Evolutionary conservation across 1,139 yeast genomes (phyloP).

Genomic region (Blastobotrys proliferans): DNA sequence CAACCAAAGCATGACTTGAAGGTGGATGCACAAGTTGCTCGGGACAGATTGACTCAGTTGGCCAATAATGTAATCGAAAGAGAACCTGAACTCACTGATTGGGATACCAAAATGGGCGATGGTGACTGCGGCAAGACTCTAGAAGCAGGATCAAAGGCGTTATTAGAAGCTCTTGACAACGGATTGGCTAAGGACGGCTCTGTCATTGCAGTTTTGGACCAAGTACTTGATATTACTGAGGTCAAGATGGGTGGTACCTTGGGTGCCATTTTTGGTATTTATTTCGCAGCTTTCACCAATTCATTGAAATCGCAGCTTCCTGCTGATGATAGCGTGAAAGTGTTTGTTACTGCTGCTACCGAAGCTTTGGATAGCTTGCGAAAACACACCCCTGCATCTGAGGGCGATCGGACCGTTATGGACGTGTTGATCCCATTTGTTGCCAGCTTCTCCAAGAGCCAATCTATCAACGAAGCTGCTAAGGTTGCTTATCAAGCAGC

Average conservation of each 20-base stretch:
- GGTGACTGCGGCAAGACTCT: conserved; percentile 52
- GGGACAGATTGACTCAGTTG: conserved; percentile 36
- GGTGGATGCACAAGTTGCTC: conserved; percentile 36
- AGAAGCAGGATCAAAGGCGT: conserved; percentile 42
- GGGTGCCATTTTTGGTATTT: conserved; percentile 48
- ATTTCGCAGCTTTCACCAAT: conserved; percentile 42
- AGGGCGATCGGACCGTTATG: conserved; percentile 52
- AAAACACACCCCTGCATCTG: conserved; percentile 46
- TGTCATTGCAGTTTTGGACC: conserved; percentile 27
- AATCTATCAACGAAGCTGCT: conserved; percentile 34
- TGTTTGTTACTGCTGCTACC: conserved; percentile 23
- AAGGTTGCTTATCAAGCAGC: conserved; percentile 40
- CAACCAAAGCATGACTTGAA: conserved; percentile 26
- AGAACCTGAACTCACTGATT: conserved; percentile 47
- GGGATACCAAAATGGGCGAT: conserved; percentile 51
- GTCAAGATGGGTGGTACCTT: conserved; percentile 55
- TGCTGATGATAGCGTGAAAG: conserved; percentile 23
- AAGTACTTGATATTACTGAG: conserved; percentile 37
- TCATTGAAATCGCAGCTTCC: conserved; percentile 27
- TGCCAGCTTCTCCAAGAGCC: conserved; percentile 30
- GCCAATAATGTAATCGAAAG: conserved; percentile 39
- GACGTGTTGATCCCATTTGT: conserved; percentile 51
- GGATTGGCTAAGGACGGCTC: conserved; percentile 30
- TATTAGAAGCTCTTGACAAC: conserved; percentile 37
- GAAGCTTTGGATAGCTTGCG: conserved; percentile 32